phyloP scores from a whole-genome alignment of 139 green algal species.

The Volvox reticuliferus region DNA sequence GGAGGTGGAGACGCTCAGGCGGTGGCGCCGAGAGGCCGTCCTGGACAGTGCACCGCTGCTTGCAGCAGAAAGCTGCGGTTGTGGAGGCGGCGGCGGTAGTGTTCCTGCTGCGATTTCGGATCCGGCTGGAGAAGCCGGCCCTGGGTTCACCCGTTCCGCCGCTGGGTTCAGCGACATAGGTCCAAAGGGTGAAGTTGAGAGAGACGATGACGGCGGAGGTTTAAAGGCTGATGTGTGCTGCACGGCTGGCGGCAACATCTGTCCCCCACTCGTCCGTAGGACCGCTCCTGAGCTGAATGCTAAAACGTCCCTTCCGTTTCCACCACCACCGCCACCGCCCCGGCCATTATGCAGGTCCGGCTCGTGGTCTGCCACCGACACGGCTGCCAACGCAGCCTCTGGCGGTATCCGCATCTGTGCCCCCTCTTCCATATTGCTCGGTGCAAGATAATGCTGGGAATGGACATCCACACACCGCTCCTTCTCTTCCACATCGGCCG shows the following conservation, averaged over 20 bases:
- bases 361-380: neutral
- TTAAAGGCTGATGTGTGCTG: too few relatives aligned
- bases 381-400: neutral
- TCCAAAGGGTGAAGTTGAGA: too few relatives aligned
- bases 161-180: too few relatives aligned
- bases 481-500: neutral
- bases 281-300: too few relatives aligned
- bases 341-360: neutral
- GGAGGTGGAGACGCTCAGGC: constrained; percentile 17
- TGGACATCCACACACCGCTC: neutral
- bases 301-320: neutral
- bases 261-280: too few relatives aligned
- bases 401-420: neutral
- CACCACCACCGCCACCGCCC: too few relatives aligned
- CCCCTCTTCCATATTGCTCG: constrained; percentile 5
- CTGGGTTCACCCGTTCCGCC: too few relatives aligned
- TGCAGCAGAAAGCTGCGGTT: neutral
- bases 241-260: too few relatives aligned
- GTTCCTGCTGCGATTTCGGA: too few relatives aligned
- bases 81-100: neutral
- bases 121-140: too few relatives aligned
- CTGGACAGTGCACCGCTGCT: neutral
- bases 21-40: constrained; percentile 2
- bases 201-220: too few relatives aligned
- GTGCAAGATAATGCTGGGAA: neutral